Evolutionary conservation across 306 rosid genomes (phyloP).

Genomic region (Fagus sylvatica): DNA sequence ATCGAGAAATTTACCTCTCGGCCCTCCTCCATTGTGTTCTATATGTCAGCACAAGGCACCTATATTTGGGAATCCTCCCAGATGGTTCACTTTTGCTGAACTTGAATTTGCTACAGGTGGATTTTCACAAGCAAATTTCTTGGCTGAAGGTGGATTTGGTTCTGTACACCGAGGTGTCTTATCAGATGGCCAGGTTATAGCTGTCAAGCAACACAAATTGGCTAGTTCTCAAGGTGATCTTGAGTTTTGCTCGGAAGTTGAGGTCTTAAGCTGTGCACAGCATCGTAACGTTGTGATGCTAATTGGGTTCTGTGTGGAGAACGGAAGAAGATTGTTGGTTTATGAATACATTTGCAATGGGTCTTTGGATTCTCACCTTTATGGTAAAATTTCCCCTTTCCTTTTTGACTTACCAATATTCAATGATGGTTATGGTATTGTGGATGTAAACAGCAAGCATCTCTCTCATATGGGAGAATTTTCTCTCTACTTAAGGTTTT

Average conservation of each 20-base stretch:
- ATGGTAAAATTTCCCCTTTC: constrained; percentile 45
- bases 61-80: constrained; percentile 87
- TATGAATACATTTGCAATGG: constrained; percentile 92
- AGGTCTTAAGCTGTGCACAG: constrained; percentile 94
- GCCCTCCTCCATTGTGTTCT: constrained; percentile 93
- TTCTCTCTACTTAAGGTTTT: not conserved
- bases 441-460: not conserved
- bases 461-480: not conserved
- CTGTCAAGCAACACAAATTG: constrained; percentile 86
- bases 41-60: constrained; percentile 97
- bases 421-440: not conserved
- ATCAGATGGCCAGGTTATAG: constrained; percentile 74
- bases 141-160: constrained; percentile 99
- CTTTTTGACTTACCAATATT: not conserved
- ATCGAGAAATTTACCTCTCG: constrained; percentile 56
- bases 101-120: constrained; percentile 85
- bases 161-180: constrained; percentile 85
- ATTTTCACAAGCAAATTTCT: constrained; percentile 77
- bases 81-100: constrained; percentile 84
- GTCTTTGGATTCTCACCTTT: constrained; percentile 89
- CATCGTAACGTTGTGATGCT: constrained; percentile 97
- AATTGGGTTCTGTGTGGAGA: constrained; percentile 87
- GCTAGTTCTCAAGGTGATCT: constrained; percentile 94
- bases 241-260: constrained; percentile 97
- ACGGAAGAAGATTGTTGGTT: constrained; percentile 85